These are phyloP conservation scores for Mycena latifolia DNA, from an alignment of 768 basidiomycete genomes.

Conservation along the genomic window DNA sequence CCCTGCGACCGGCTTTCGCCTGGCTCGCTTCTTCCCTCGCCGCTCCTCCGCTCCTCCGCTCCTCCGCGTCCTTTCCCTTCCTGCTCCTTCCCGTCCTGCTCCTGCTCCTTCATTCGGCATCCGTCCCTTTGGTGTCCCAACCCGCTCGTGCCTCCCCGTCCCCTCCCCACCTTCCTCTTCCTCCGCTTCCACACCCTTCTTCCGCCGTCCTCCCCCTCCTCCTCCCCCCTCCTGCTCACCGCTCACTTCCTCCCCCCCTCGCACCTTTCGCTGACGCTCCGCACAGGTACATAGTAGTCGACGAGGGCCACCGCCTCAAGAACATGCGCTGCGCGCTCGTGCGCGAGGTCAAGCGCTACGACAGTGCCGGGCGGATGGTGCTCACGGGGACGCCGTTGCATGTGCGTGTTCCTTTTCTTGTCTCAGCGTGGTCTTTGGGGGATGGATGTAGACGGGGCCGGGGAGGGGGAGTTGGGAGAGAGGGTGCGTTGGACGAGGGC, in stretches of 20 bases:
- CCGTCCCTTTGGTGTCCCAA: too few relatives aligned
- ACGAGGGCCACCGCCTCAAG: constrained; percentile 96
- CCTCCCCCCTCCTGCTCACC: too few relatives aligned
- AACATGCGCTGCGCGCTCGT: constrained; percentile 94
- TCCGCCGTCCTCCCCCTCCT: not conserved
- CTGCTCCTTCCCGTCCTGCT: not conserved
- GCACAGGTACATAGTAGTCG: constrained; percentile 95
- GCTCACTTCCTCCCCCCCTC: not conserved
- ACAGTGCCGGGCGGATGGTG: constrained; percentile 89
- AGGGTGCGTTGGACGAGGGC: too few relatives aligned
- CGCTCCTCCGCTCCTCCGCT: too few relatives aligned
- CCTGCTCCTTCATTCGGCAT: too few relatives aligned
- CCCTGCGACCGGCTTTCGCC: too few relatives aligned
- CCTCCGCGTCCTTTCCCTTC: too few relatives aligned
- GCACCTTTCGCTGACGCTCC: not conserved
- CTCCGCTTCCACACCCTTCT: not conserved
- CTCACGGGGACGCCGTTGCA: constrained; percentile 97
- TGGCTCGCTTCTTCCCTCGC: not conserved
- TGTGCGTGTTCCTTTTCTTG: constrained; percentile 57
- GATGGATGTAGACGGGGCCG: too few relatives aligned
- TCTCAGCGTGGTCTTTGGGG: too few relatives aligned
- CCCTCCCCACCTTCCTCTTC: too few relatives aligned
- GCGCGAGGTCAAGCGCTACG: constrained; percentile 89
- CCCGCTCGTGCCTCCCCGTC: too few relatives aligned
- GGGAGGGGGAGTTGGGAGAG: too few relatives aligned